Percentiles rank a stretch among this genome's conserved stretches.
These are phyloP conservation scores for Sonneratia alba DNA, from an alignment of 345 rosid genomes.

Conservation along the genomic window DNA sequence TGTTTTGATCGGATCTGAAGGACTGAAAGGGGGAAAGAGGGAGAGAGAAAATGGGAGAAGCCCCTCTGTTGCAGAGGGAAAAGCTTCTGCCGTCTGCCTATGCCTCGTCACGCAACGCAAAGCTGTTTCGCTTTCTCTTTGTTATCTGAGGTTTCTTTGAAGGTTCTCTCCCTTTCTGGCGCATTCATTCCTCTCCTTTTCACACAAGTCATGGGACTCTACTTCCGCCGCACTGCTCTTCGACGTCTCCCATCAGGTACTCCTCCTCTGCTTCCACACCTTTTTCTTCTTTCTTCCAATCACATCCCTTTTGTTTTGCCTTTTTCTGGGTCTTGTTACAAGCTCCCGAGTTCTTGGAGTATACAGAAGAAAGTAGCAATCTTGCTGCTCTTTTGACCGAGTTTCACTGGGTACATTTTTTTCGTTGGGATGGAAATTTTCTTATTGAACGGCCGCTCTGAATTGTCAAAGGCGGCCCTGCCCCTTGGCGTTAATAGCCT, in stretches of 20 bases:
- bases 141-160: constrained; percentile 20
- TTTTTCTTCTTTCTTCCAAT: constrained; percentile 2
- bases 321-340: constrained; percentile 2
- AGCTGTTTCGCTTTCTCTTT: constrained; percentile 11
- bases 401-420: not conserved
- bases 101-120: constrained; percentile 7
- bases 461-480: not conserved
- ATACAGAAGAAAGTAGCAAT: constrained; percentile 10
- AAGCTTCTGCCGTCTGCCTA: not conserved
- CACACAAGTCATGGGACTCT: constrained; percentile 33
- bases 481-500: not conserved
- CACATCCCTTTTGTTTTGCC: not conserved
- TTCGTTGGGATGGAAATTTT: not conserved
- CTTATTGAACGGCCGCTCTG: not conserved
- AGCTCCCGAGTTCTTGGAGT: constrained; percentile 10
- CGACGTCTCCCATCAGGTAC: constrained; percentile 9
- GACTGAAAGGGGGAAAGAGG: not conserved
- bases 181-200: constrained; percentile 23
- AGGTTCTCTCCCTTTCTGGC: constrained; percentile 9
- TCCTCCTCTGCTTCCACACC: not conserved
- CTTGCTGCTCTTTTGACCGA: not conserved
- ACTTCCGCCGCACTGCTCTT: constrained; percentile 9
- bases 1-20: constrained; percentile 50
- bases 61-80: not conserved
- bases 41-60: not conserved